phyloP scores from a whole-genome alignment of 2,329 filamentous ascomycete species.

The Blumeriella jaapii region DNA sequence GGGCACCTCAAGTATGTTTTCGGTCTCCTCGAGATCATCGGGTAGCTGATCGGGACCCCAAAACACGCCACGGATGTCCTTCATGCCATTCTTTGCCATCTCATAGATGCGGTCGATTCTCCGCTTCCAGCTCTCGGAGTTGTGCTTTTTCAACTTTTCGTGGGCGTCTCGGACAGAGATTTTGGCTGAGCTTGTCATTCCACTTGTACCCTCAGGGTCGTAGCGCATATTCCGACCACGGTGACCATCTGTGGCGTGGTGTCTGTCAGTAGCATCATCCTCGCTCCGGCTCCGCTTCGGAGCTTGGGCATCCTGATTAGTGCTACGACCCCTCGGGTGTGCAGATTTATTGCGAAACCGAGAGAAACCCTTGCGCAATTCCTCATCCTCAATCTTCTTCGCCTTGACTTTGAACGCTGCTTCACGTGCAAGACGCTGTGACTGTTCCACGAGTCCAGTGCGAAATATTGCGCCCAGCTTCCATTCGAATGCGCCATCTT shows the following conservation, averaged over 20 bases:
- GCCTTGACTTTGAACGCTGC: constrained; percentile 82
- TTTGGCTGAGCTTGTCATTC: constrained; percentile 59
- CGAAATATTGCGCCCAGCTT: constrained; percentile 92
- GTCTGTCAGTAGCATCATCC: constrained; percentile 18
- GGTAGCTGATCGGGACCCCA: constrained; percentile 73
- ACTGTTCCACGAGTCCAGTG: constrained; percentile 77
- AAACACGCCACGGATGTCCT: constrained; percentile 67
- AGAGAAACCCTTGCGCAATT: constrained; percentile 40
- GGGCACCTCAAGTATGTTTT: constrained; percentile 77
- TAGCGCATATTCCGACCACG: constrained; percentile 49
- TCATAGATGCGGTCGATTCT: constrained; percentile 70
- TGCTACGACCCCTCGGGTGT: constrained; percentile 25
- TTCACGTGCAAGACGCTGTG: constrained; percentile 78
- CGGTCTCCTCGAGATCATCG: constrained; percentile 70
- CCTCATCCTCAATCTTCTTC: constrained; percentile 69
- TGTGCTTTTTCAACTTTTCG: constrained; percentile 63
- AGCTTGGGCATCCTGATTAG: constrained; percentile 15
- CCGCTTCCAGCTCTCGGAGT: constrained; percentile 83
- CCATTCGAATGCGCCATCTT: constrained; percentile 96
- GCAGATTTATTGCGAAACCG: constrained; percentile 44
- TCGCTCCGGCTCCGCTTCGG: constrained; percentile 27
- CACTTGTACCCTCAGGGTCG: constrained; percentile 65
- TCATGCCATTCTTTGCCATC: constrained; percentile 61
- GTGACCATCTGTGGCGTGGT: constrained; percentile 21
- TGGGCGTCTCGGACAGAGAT: constrained; percentile 68